These are phyloP conservation scores for Batrachochytrium dendrobatidis DNA, from an alignment of 371 early-diverging fungal species.

Conservation along the genomic window DNA sequence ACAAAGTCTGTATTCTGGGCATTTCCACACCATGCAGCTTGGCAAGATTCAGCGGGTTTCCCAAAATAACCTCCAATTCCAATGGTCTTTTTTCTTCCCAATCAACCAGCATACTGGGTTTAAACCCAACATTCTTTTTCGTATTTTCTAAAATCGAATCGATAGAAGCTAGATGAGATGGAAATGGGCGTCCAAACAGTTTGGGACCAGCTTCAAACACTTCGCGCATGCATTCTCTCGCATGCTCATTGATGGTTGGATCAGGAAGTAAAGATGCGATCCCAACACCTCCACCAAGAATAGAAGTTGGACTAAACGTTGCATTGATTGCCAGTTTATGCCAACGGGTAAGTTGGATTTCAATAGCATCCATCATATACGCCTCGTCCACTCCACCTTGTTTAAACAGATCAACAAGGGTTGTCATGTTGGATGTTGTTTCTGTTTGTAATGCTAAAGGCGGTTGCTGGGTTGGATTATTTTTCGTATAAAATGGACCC, in stretches of 20 bases:
- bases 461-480: background rate
- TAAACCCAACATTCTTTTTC: conserved; percentile 27
- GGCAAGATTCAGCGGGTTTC: conserved; percentile 52
- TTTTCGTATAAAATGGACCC: conserved; percentile 26
- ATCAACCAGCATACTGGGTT: conserved; percentile 62
- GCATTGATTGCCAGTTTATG: conserved; percentile 83
- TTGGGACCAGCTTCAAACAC: conserved; percentile 51
- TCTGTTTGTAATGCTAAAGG: conserved; percentile 17
- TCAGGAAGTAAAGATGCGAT: conserved; percentile 53
- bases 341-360: conserved; percentile 70
- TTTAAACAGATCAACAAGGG: conserved; percentile 35
- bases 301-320: conserved; percentile 65
- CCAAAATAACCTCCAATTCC: conserved; percentile 60
- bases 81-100: conserved; percentile 51
- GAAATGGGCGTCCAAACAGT: conserved; percentile 33
- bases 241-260: conserved; percentile 41
- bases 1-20: conserved; percentile 41
- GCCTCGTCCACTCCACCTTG: conserved; percentile 38
- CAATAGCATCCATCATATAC: conserved; percentile 38
- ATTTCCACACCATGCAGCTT: conserved; percentile 29
- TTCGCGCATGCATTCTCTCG: conserved; percentile 54
- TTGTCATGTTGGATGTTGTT: too few species aligned
- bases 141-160: conserved; percentile 43
- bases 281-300: conserved; percentile 56
- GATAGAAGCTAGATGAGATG: conserved; percentile 34